Evolutionary conservation across 768 basidiomycete species (phyloP).

Genomic region (Gelatoporia subvermispora): DNA sequence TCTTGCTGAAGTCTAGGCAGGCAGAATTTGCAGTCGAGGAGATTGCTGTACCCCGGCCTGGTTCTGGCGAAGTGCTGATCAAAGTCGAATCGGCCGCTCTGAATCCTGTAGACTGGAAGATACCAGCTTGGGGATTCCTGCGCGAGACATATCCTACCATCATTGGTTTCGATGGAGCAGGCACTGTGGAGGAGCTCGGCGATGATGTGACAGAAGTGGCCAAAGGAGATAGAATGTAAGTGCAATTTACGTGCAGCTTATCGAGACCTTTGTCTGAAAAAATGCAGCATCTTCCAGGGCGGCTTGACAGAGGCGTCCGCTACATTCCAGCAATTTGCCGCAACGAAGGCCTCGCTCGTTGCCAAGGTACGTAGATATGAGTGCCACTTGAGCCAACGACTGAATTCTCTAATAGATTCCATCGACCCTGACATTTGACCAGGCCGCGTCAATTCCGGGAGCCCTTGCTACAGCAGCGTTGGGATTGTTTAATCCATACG

Average conservation of each 20-base stretch:
- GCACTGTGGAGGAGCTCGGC: conserved; percentile 35
- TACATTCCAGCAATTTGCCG: conserved; percentile 17
- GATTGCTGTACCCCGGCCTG: conserved; percentile 10
- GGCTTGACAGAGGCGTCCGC: neutral
- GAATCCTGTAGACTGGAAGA: conserved; percentile 33
- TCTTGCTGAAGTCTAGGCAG: conserved; percentile 6
- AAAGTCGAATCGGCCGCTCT: conserved; percentile 23
- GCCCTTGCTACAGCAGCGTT: conserved; percentile 24
- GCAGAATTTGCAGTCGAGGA: conserved; percentile 7
- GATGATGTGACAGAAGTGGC: conserved; percentile 28
- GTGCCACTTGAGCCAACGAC: no score
- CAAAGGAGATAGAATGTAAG: conserved; percentile 39
- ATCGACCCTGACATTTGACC: conserved; percentile 22
- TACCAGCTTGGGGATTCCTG: conserved; percentile 27
- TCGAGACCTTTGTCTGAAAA: no score
- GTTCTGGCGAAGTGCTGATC: conserved; percentile 22
- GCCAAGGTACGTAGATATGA: conserved; percentile 7
- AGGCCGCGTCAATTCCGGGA: conserved; percentile 28
- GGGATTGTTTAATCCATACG: conserved; percentile 20
- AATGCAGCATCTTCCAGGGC: neutral
- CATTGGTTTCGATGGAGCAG: conserved; percentile 22
- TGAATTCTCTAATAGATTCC: conserved; percentile 19
- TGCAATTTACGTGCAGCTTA: no score
- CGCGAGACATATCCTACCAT: conserved; percentile 29
- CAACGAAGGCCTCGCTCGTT: conserved; percentile 12